phyloP scores from a whole-genome alignment of 2,329 filamentous ascomycete species.

The Thelonectria discophora region DNA sequence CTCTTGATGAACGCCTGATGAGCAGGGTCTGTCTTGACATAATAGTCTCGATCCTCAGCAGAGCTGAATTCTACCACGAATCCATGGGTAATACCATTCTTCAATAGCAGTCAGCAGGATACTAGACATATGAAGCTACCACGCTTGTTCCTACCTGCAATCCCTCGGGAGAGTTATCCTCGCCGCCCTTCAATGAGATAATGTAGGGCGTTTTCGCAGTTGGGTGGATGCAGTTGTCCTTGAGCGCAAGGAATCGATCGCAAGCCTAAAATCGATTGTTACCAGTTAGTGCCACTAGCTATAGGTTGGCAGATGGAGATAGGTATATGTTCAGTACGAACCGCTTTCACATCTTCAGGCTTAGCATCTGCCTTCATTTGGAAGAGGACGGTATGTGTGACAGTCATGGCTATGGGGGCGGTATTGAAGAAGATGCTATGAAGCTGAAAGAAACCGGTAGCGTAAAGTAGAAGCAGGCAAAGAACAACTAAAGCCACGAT shows the following conservation, averaged over 20 bases:
- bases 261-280: slow-evolving; percentile 39
- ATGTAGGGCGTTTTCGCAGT: slow-evolving; percentile 68
- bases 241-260: slow-evolving; percentile 56
- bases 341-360: slow-evolving; percentile 62
- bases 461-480: too few species aligned
- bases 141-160: slow-evolving; percentile 58
- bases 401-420: slow-evolving; percentile 24
- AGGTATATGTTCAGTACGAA: too few species aligned
- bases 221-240: slow-evolving; percentile 69
- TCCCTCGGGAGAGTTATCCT: slow-evolving; percentile 69
- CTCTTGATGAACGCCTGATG: slow-evolving; percentile 68
- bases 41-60: slow-evolving; percentile 72
- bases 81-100: slow-evolving; percentile 73
- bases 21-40: slow-evolving; percentile 69
- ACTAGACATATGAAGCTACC: neutral
- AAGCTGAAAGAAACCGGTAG: too few species aligned
- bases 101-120: neutral
- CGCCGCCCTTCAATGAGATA: slow-evolving; percentile 64
- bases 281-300: neutral
- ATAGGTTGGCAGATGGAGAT: too few species aligned
- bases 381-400: slow-evolving; percentile 75
- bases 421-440: too few species aligned
- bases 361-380: slow-evolving; percentile 65
- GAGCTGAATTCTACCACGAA: slow-evolving; percentile 75
- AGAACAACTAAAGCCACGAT: too few species aligned